A percentile compares a stretch with the other conserved stretches of the same genome.
Conservation (phyloP, 805 yeast genomes). For the Barnettozyma vustinii region DNA sequence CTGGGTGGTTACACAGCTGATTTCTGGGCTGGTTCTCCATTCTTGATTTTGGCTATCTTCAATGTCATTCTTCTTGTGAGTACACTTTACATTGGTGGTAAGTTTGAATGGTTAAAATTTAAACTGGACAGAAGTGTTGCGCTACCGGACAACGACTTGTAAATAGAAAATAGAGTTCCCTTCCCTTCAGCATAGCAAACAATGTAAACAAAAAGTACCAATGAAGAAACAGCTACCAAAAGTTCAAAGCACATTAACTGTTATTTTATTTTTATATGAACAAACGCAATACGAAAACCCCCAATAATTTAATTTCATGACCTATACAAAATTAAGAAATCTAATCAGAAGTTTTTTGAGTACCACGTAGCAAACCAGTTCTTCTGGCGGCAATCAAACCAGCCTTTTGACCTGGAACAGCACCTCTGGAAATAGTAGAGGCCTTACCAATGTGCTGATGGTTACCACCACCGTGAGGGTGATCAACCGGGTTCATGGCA, state of each 20-base stretch:
- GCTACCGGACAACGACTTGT: slow-evolving; percentile 8
- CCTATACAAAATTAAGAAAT: slow-evolving; percentile 27
- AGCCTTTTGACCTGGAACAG: slow-evolving; percentile 99
- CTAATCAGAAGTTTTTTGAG: slow-evolving; percentile 87
- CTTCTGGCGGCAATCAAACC: slow-evolving; percentile 99
- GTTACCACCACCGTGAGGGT: slow-evolving; percentile 99
- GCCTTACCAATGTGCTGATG: slow-evolving; percentile 99
- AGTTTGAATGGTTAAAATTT: slow-evolving; percentile 12
- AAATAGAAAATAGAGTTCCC: no score
- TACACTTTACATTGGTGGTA: slow-evolving; percentile 19
- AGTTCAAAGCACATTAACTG: slow-evolving; percentile 9
- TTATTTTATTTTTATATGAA: slow-evolving; percentile 18
- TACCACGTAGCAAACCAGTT: slow-evolving; percentile 99
- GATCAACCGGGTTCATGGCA: slow-evolving; percentile 99
- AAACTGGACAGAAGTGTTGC: slow-evolving; percentile 8
- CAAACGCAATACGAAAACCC: slow-evolving; percentile 21
- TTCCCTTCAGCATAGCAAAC: no score
- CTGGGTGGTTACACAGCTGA: slow-evolving; percentile 61
- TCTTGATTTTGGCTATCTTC: slow-evolving; percentile 44
- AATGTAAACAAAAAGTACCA: neutral
- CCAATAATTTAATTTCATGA: slow-evolving; percentile 22
- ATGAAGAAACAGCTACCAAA: neutral
- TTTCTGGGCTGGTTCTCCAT: slow-evolving; percentile 52
- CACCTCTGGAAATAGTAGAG: slow-evolving; percentile 98
- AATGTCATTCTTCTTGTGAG: slow-evolving; percentile 25